A percentile compares a stretch with the other conserved stretches of the same genome.
These are phyloP conservation scores for Spizellomyces sp. DNA, from an alignment of 192 early-diverging fungal genomes.

Conservation along the genomic window DNA sequence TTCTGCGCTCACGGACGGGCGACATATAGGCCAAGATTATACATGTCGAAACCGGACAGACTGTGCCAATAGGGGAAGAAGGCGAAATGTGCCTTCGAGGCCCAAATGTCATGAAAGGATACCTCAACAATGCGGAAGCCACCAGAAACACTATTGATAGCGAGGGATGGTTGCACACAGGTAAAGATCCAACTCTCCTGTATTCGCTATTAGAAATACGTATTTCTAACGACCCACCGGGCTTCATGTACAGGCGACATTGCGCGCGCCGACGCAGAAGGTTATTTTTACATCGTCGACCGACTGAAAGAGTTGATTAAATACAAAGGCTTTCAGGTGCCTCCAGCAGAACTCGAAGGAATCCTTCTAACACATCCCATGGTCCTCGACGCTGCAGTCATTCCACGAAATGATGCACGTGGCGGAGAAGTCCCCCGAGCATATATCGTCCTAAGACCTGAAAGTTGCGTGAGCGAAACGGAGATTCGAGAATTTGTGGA, in stretches of 20 bases:
- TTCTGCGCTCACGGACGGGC: too few species aligned
- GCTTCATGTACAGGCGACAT: constrained; percentile 59
- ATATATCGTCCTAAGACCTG: constrained; percentile 68
- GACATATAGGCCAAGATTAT: too few species aligned
- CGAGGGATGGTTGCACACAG: constrained; percentile 17
- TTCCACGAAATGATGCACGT: constrained; percentile 32
- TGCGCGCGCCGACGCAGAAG: constrained; percentile 63
- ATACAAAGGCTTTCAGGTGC: constrained; percentile 85
- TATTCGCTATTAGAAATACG: not conserved
- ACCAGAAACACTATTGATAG: constrained; percentile 62
- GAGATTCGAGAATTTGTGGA: constrained; percentile 62
- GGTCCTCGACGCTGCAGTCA: constrained; percentile 59
- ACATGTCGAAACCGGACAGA: constrained; percentile 63
- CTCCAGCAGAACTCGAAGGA: constrained; percentile 86
- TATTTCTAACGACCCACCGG: not conserved
- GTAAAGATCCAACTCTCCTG: not conserved
- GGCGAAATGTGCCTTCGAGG: constrained; percentile 91
- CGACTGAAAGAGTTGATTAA: constrained; percentile 94
- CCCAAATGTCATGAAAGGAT: constrained; percentile 87
- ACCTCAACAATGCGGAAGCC: constrained; percentile 77
- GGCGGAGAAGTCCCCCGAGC: constrained; percentile 75
- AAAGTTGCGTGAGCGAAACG: constrained; percentile 34
- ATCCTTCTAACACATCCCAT: constrained; percentile 68
- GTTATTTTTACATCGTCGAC: constrained; percentile 70
- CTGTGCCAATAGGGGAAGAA: constrained; percentile 50